Base-by-base conservation (phyloP, 1,284 basidiomycete genomes). In the Leccinum subrobustum region DNA sequence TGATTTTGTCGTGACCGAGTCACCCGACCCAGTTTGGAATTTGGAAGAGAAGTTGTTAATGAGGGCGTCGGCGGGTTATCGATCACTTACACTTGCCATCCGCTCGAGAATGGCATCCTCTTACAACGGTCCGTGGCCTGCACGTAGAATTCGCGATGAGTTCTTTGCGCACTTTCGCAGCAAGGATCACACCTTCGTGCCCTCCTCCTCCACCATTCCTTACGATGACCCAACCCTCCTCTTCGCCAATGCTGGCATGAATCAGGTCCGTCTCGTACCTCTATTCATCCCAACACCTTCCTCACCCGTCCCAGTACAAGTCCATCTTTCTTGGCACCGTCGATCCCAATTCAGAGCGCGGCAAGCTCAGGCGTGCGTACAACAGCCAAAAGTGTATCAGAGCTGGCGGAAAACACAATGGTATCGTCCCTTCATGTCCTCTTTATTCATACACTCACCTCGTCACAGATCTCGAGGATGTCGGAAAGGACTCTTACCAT, bases 201-300 rank as follows among this genome's bases (percentile, higher is more conserved):
- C 91, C n/a, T 96, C 93, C 51, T 95, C 93, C 6, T 86, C 93
- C 12, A 96, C 95, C 52, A 93, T 99, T 67, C 96, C 96, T 1
- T 98, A 95, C 76, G 96, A 99, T 66, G 95, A 96, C 76, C 94
- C 97, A 3, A 98, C 96, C 6, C 83, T 99, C 48, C 87, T 99
- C 63, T 99, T 99, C 71, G 95, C 96, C 66, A 99, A 99, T 81
- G 96, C 96, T 65, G 94, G 95, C 62, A 96, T 96, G 95, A 96
- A 96, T 77, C 93, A 92, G 82, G 89, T 85, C 64, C 35, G 77
- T 58, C 55, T 18, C 47, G 14, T 54, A 23, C 58, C 31, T 25
- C 54, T 52, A n/a, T 23, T 52, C 44, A 23, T 53, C 42, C 27
- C 47, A 12, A 2, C 47, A 4, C 48, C 20, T 7, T 56, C 35